phyloP scores from a whole-genome alignment of 495 filamentous ascomycete species.

The Tuber calosporum region DNA sequence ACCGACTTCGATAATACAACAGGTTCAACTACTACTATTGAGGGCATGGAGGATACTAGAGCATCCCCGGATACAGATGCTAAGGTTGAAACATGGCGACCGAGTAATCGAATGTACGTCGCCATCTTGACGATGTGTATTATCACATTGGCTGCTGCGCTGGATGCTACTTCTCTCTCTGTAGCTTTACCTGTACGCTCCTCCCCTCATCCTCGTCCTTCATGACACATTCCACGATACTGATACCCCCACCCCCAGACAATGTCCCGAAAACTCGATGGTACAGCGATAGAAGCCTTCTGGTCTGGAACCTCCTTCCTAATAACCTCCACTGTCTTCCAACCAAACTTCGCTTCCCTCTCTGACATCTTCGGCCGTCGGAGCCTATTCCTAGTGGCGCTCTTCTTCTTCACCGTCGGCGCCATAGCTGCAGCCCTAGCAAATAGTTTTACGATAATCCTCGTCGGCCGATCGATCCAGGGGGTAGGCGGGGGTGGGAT shows the following conservation, averaged over 20 bases:
- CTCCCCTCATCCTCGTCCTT: not conserved
- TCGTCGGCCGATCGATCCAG: slow-evolving; percentile 60
- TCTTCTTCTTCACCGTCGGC: slow-evolving; percentile 53
- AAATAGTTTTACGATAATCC: slow-evolving; percentile 53
- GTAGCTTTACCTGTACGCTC: slow-evolving; percentile 63
- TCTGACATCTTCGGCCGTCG: slow-evolving; percentile 52
- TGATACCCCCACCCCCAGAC: slow-evolving; percentile 42
- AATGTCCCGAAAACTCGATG: slow-evolving; percentile 48
- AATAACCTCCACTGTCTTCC: slow-evolving; percentile 50
- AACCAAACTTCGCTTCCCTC: slow-evolving; percentile 49
- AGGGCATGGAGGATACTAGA: not conserved
- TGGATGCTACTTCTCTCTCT: slow-evolving; percentile 67
- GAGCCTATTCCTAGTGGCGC: slow-evolving; percentile 48
- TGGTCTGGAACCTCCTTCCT: slow-evolving; percentile 55
- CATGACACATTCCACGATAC: not conserved
- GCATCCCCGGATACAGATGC: not conserved
- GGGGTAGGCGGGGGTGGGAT: slow-evolving; percentile 68
- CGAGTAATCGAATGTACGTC: slow-evolving; percentile 40
- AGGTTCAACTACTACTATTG: not conserved
- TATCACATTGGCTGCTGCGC: slow-evolving; percentile 59
- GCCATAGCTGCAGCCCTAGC: slow-evolving; percentile 56
- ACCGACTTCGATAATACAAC: not conserved
- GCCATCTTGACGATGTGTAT: slow-evolving; percentile 56
- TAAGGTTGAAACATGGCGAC: slow-evolving; percentile 20
- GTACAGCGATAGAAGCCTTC: slow-evolving; percentile 55